phyloP scores from a whole-genome alignment of 179 eudicot species.

The Kewa caespitosa region DNA sequence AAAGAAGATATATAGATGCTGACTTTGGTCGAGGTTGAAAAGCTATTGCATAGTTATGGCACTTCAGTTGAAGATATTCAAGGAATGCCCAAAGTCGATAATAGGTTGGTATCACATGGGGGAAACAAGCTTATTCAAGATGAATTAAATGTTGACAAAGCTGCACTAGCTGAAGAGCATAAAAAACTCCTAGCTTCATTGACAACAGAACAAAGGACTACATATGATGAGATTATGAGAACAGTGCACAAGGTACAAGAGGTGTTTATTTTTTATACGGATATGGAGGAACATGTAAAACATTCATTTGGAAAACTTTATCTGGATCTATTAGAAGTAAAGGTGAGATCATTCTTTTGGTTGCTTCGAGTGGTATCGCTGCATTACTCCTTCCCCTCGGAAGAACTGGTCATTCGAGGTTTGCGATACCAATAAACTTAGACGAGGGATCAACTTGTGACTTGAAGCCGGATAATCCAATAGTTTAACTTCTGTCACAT shows the following conservation, averaged over 20 bases:
- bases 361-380: too few relatives aligned
- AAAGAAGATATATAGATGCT: background rate
- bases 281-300: conserved; percentile 12
- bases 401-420: background rate
- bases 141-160: background rate
- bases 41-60: background rate
- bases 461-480: too few relatives aligned
- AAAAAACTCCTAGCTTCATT: background rate
- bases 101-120: background rate
- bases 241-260: background rate
- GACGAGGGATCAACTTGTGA: background rate
- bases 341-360: conserved; percentile 12
- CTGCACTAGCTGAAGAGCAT: too few relatives aligned
- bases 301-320: conserved; percentile 1
- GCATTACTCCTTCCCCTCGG: background rate
- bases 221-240: background rate
- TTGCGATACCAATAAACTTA: too few relatives aligned
- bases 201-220: conserved; percentile 7
- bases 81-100: too few relatives aligned
- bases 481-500: too few relatives aligned
- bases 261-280: background rate
- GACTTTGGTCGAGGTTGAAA: background rate
- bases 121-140: background rate
- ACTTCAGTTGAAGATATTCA: background rate
- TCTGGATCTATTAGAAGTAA: background rate